A percentile compares a stretch with the other conserved stretches of the same genome.
These are phyloP conservation scores for Fusarium zealandicum DNA, from an alignment of 2,329 filamentous ascomycete species.

Conservation along the genomic window DNA sequence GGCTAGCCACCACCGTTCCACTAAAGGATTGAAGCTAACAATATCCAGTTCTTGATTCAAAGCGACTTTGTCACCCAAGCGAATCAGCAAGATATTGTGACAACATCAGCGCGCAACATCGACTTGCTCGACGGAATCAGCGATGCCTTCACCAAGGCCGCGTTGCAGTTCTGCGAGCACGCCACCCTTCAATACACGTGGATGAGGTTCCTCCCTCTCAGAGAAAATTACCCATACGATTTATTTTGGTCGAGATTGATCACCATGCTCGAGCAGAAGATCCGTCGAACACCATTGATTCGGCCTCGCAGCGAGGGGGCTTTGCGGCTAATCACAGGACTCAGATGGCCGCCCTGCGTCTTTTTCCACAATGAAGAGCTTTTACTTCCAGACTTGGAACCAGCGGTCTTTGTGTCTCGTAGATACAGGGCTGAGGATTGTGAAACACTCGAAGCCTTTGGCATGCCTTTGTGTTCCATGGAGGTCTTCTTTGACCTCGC, in stretches of 20 bases:
- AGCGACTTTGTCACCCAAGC: slow-evolving; percentile 4
- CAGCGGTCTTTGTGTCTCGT: not conserved
- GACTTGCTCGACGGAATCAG: not conserved
- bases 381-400: not conserved
- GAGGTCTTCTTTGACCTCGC: not conserved
- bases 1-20: not conserved
- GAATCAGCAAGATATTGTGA: slow-evolving; percentile 4
- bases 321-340: not conserved
- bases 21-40: not conserved
- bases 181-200: not conserved
- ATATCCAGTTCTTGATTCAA: not conserved
- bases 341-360: not conserved
- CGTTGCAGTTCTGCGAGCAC: not conserved
- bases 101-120: not conserved
- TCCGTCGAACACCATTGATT: not conserved
- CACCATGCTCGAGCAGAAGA: not conserved
- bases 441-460: no score
- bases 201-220: slow-evolving; percentile 2
- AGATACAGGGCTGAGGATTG: not conserved
- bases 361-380: not conserved
- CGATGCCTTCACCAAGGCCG: not conserved
- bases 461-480: not conserved
- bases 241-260: not conserved
- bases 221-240: not conserved
- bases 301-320: not conserved